Base-by-base conservation (phyloP, 1,284 basidiomycete genomes). In the Laetiporus sulphureus region DNA sequence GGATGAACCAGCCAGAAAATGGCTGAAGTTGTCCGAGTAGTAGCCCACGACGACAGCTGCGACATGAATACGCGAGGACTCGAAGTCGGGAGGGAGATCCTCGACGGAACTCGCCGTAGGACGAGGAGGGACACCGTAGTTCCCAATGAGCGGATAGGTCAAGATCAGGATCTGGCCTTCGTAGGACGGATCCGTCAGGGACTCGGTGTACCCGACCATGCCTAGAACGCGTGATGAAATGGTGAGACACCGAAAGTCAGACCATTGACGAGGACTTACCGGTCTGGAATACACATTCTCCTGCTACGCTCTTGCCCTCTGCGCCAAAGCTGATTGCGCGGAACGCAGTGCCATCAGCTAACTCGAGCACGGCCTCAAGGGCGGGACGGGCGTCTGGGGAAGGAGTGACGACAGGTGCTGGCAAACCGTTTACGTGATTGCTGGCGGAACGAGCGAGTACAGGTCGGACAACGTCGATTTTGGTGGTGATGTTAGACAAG, bases 211-310 rank as follows among this genome's bases (percentile, higher is more conserved):
- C 35, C 96, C 96, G 48, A 99, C 93, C 95, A 99, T 96, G 45
- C 94, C 94, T 96, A 60, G 27, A 45, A 41, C 33, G 21, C 29
- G 45, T 11, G 34, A 18, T 31, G 43, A 24, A 16, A 36, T 31
- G 15, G 32, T 48, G 20, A 15, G 13, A 32, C 18, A 29, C 10
- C 21, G 22, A 18, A 13, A 33, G 15, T 29, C 29, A 27, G 19
- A 30, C 36, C 16, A 32, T 42, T 27, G n/a, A 15, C 16, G 5
- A 25, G 15, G n/a, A 42, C 86, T 66, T 60, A 96, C 95, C 95
- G 41, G 96, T 99, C 72, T 98, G 95, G 72, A 99, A 99, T 60
- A 99, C 96, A 64, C 95, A 98, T 78, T 99, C 96, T 56, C 96
- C 96, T 16, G 93, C 78, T 38, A 97, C 73, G 63, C 90, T 94